phyloP scores from a whole-genome alignment of 192 early-diverging fungal genomes.

The Coemansia sp. region DNA sequence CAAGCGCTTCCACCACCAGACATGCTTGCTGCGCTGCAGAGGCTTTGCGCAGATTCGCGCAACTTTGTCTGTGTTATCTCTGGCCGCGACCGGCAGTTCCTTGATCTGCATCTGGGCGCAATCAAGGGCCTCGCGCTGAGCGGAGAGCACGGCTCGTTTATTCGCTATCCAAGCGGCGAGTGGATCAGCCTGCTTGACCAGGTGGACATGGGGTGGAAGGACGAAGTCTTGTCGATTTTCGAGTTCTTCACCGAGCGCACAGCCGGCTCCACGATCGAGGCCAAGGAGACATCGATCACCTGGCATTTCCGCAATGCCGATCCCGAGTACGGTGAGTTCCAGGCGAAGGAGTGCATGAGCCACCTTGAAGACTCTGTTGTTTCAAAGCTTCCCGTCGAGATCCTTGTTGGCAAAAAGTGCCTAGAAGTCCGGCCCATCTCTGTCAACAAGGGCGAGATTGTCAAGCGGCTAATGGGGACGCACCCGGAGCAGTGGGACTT shows the following conservation, averaged over 20 bases:
- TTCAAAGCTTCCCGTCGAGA: slow-evolving; percentile 93
- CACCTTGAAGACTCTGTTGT: slow-evolving; percentile 90
- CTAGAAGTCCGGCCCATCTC: slow-evolving; percentile 91
- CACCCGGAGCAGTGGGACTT: slow-evolving; percentile 77
- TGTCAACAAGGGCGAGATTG: slow-evolving; percentile 97
- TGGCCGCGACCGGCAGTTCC: slow-evolving; percentile 81
- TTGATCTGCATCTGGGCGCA: slow-evolving; percentile 83
- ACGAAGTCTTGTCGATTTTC: slow-evolving; percentile 91
- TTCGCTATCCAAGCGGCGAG: slow-evolving; percentile 78
- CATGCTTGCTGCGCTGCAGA: slow-evolving; percentile 76
- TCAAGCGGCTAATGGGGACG: slow-evolving; percentile 74
- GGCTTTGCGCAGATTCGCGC: slow-evolving; percentile 71
- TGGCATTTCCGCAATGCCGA: slow-evolving; percentile 98
- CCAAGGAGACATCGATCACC: slow-evolving; percentile 89
- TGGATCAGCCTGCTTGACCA: slow-evolving; percentile 76
- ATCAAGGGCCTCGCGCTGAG: slow-evolving; percentile 79
- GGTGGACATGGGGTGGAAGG: slow-evolving; percentile 91
- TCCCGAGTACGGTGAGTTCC: slow-evolving; percentile 93
- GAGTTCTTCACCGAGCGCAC: slow-evolving; percentile 95
- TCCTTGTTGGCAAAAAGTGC: slow-evolving; percentile 95
- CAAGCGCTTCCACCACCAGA: slow-evolving; percentile 79
- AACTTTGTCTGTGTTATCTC: slow-evolving; percentile 93
- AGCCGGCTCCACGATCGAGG: slow-evolving; percentile 89
- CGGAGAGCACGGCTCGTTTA: slow-evolving; percentile 96
- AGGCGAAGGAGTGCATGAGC: slow-evolving; percentile 97